A percentile compares a stretch with the other conserved stretches of the same genome.
These are phyloP conservation scores for Hygrophorus pudorinus DNA, from an alignment of 768 basidiomycete species.

Conservation along the genomic window DNA sequence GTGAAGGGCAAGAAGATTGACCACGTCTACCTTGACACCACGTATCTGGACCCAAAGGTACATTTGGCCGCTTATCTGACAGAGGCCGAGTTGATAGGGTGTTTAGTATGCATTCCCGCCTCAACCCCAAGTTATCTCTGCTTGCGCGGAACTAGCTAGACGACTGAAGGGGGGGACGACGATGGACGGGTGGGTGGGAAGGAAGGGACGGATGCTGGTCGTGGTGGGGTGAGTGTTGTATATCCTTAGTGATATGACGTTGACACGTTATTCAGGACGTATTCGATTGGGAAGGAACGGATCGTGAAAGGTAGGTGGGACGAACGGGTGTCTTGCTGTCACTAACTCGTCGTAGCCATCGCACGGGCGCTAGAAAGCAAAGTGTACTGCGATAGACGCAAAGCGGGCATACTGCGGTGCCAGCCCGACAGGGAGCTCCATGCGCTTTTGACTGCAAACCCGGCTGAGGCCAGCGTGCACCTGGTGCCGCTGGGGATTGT, in stretches of 20 bases:
- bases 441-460: constrained; percentile 64
- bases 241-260: neutral
- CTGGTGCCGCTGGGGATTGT: constrained; percentile 73
- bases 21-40: constrained; percentile 90
- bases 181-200: constrained; percentile 45
- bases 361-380: constrained; percentile 73
- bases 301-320: constrained; percentile 74
- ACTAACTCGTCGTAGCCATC: constrained; percentile 45
- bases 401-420: constrained; percentile 74
- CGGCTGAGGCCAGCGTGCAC: constrained; percentile 72
- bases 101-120: constrained; percentile 86
- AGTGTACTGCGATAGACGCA: constrained; percentile 83
- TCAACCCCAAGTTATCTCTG: constrained; percentile 87
- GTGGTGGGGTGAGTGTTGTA: constrained; percentile 54
- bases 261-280: constrained; percentile 48
- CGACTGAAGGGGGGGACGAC: constrained; percentile 34
- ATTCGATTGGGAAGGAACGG: constrained; percentile 96
- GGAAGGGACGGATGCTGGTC: constrained; percentile 36
- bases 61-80: constrained; percentile 64
- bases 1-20: constrained; percentile 77
- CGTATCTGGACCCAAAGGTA: constrained; percentile 92
- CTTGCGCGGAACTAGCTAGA: constrained; percentile 78
- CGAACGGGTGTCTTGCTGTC: neutral
- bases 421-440: constrained; percentile 80
- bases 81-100: constrained; percentile 76